Evolutionary conservation across 331 rosid genomes (phyloP).

Genomic region (Quercus phellos): DNA sequence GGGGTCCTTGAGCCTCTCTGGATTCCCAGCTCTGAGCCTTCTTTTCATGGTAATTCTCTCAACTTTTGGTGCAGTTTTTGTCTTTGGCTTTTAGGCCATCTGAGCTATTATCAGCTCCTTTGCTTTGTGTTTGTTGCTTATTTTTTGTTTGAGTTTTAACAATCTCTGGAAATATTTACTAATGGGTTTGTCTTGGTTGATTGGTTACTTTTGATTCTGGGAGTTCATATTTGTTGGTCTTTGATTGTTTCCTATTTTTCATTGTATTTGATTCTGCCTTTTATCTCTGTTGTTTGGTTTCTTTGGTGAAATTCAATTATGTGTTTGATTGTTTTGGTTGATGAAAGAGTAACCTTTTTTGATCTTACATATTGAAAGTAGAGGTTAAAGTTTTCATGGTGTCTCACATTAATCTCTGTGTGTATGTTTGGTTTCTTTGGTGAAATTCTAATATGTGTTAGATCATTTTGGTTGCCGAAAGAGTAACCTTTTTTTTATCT

Average conservation of each 20-base stretch:
- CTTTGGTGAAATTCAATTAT: neutral
- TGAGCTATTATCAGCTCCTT: constrained; percentile 1
- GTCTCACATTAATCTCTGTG: neutral
- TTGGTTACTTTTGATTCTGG: neutral
- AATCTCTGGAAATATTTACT: neutral
- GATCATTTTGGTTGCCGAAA: too few relatives aligned
- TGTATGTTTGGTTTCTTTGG: neutral
- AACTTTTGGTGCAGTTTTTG: neutral
- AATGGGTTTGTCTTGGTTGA: neutral
- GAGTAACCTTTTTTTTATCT: neutral
- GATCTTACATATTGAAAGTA: neutral
- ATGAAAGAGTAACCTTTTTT: constrained; percentile 3
- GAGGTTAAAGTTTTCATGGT: neutral
- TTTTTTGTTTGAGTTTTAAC: too few relatives aligned
- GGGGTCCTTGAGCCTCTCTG: constrained; percentile 58
- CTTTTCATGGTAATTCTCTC: constrained; percentile 52
- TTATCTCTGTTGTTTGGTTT: neutral
- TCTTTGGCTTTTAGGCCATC: neutral
- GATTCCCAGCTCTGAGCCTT: constrained; percentile 43
- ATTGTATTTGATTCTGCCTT: neutral
- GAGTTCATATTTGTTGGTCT: neutral
- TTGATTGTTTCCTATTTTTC: neutral
- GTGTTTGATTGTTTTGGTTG: neutral
- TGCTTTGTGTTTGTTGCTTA: constrained; percentile 2
- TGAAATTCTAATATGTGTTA: too few relatives aligned